A percentile compares a stretch with the other conserved stretches of the same genome.
Evolutionary conservation across 139 green algal genomes (phyloP).

Genomic region (Protoeuglena noctilucae): DNA sequence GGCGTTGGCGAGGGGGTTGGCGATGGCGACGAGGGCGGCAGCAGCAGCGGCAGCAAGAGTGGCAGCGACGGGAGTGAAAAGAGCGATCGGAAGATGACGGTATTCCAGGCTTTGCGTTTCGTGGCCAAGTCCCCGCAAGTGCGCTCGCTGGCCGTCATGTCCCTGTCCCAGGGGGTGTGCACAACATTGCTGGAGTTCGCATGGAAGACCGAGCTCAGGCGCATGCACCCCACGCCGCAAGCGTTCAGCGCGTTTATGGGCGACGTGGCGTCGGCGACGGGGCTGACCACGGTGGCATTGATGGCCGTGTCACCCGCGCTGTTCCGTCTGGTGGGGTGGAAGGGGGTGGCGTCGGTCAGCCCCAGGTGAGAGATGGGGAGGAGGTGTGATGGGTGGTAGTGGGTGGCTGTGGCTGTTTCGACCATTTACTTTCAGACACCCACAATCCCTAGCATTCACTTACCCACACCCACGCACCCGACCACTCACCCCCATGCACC

Average conservation of each 20-base stretch:
- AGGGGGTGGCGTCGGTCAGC: conserved; percentile 51
- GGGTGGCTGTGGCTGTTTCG: background rate
- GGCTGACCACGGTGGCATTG: conserved; percentile 49
- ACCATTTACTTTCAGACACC: background rate
- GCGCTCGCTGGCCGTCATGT: conserved; percentile 77
- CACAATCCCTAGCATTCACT: background rate
- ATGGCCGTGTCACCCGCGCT: conserved; percentile 71
- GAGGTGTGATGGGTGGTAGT: no score
- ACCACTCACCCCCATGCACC: no score
- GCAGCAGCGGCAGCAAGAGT: conserved; percentile 13
- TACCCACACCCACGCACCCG: no score
- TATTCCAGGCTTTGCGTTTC: conserved; percentile 30
- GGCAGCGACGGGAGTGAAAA: conserved; percentile 2
- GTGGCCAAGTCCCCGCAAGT: conserved; percentile 52
- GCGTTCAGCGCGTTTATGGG: conserved; percentile 68
- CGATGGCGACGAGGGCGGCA: conserved; percentile 1
- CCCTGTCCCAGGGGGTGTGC: conserved; percentile 58
- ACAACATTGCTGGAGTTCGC: conserved; percentile 78
- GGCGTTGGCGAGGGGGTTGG: background rate
- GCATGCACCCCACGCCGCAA: conserved; percentile 55
- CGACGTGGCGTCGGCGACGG: conserved; percentile 70
- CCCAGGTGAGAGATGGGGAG: conserved; percentile 43
- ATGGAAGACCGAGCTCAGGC: conserved; percentile 80
- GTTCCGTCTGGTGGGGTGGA: conserved; percentile 62
- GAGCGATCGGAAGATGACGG: background rate